These are phyloP conservation scores for Lasiodiplodia hormozganensis DNA, from an alignment of 2,329 filamentous ascomycete species.

Conservation along the genomic window DNA sequence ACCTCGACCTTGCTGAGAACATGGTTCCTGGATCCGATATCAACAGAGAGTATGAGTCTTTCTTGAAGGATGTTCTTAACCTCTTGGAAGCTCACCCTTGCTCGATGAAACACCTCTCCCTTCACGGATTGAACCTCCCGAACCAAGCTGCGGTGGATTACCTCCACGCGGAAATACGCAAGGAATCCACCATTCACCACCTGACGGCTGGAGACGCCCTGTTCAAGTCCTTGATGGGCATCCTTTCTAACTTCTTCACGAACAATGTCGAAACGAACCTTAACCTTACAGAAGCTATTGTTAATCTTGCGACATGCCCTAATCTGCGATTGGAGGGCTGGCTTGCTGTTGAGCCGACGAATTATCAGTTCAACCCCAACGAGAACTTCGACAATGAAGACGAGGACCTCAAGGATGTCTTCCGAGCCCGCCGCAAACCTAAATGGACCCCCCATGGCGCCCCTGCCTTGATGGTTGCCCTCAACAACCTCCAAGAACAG, in stretches of 20 bases:
- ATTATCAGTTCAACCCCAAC: conserved; percentile 44
- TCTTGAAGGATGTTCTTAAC: conserved; percentile 73
- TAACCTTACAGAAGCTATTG: conserved; percentile 80
- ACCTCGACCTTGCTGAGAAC: conserved; percentile 71
- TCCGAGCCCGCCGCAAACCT: conserved; percentile 45
- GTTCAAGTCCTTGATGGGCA: conserved; percentile 57
- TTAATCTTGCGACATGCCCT: conserved; percentile 83
- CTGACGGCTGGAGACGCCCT: conserved; percentile 68
- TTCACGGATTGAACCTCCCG: conserved; percentile 66
- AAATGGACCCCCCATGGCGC: conserved; percentile 45
- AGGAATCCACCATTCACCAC: conserved; percentile 67
- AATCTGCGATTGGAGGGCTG: conserved; percentile 89
- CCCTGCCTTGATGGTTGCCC: conserved; percentile 50
- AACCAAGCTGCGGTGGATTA: conserved; percentile 46
- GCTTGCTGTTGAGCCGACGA: conserved; percentile 74
- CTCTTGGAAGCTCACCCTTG: conserved; percentile 76
- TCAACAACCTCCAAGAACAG: conserved; percentile 52
- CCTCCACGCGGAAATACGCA: conserved; percentile 56
- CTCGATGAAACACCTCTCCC: conserved; percentile 71
- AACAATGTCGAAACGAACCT: conserved; percentile 94
- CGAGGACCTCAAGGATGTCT: conserved; percentile 42
- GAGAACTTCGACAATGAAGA: conserved; percentile 34
- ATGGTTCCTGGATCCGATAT: conserved; percentile 74
- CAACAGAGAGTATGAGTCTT: conserved; percentile 74
- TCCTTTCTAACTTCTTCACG: conserved; percentile 81